Percentiles rank a stretch among this genome's conserved stretches.
Conservation (phyloP, 1,139 yeast species). For the Torulaspora globosa region DNA sequence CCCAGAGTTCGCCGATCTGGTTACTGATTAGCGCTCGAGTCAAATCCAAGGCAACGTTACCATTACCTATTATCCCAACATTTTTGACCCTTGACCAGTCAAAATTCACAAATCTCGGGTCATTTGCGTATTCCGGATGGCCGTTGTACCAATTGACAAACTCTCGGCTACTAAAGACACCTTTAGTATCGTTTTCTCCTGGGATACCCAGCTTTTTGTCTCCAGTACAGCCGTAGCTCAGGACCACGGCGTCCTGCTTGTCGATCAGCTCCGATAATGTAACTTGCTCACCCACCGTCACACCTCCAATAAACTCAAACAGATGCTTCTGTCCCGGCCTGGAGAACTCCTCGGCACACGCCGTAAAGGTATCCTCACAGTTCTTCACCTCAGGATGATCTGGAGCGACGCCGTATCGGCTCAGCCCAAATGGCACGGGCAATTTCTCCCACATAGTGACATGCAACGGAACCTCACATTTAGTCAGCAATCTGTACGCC, state of each 20-base stretch:
- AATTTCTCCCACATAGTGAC: slow-evolving; percentile 70
- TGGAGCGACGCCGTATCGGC: slow-evolving; percentile 97
- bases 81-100: slow-evolving; percentile 53
- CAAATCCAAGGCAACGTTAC: slow-evolving; percentile 94
- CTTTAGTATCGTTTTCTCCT: slow-evolving; percentile 54
- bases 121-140: slow-evolving; percentile 50
- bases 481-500: slow-evolving; percentile 65
- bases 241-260: slow-evolving; percentile 65
- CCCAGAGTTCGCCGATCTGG: slow-evolving; percentile 50
- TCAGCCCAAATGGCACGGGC: slow-evolving; percentile 89
- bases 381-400: slow-evolving; percentile 97
- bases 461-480: slow-evolving; percentile 45
- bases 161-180: slow-evolving; percentile 77
- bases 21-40: slow-evolving; percentile 72
- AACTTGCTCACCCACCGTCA: slow-evolving; percentile 58
- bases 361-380: slow-evolving; percentile 74
- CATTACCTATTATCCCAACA: slow-evolving; percentile 89
- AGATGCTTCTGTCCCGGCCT: slow-evolving; percentile 27
- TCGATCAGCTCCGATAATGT: slow-evolving; percentile 47
- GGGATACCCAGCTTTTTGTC: slow-evolving; percentile 57
- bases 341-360: slow-evolving; percentile 45
- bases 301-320: slow-evolving; percentile 74
- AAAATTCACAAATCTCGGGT: slow-evolving; percentile 36
- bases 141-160: slow-evolving; percentile 98
- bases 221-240: slow-evolving; percentile 77